Conservation (phyloP, 495 filamentous ascomycete genomes). For the Halenospora varia region DNA sequence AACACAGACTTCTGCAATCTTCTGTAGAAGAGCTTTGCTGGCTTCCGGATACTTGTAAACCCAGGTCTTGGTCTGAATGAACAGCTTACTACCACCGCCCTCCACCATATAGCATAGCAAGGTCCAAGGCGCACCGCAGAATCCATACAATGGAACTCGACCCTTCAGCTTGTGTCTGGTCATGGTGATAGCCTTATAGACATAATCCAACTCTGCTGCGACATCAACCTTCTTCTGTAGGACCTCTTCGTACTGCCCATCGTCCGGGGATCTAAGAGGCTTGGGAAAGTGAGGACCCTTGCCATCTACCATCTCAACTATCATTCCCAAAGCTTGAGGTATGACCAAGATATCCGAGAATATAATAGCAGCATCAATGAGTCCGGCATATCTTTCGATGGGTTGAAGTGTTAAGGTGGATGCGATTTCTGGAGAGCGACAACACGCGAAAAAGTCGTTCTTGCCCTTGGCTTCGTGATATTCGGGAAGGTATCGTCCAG, state of each 20-base stretch:
- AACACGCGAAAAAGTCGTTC: constrained; percentile 96
- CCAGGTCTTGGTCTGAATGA: constrained; percentile 90
- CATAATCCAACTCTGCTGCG: constrained; percentile 78
- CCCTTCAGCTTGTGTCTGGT: constrained; percentile 85
- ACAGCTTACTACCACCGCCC: constrained; percentile 90
- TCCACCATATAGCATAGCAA: constrained; percentile 98
- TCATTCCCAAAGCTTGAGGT: constrained; percentile 96
- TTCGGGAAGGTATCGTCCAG: constrained; percentile 95
- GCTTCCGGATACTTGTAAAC: constrained; percentile 83
- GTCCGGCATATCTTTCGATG: constrained; percentile 81
- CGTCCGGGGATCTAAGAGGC: constrained; percentile 70
- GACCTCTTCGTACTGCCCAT: constrained; percentile 74
- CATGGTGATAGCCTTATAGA: constrained; percentile 90
- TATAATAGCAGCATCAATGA: constrained; percentile 96
- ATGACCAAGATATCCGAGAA: constrained; percentile 98
- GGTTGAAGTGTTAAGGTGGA: constrained; percentile 91
- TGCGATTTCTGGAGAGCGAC: constrained; percentile 85
- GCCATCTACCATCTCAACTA: constrained; percentile 93
- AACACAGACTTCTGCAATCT: constrained; percentile 88
- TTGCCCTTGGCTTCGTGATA: constrained; percentile 90
- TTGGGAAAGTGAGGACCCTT: constrained; percentile 92
- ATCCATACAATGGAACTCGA: constrained; percentile 90
- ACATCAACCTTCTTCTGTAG: constrained; percentile 79
- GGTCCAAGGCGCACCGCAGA: constrained; percentile 97
- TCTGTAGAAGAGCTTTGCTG: constrained; percentile 75